Percentiles rank a stretch among this genome's conserved stretches.
phyloP scores from a whole-genome alignment of 1,284 basidiomycete genomes.

The Laetiporus sulphureus region DNA sequence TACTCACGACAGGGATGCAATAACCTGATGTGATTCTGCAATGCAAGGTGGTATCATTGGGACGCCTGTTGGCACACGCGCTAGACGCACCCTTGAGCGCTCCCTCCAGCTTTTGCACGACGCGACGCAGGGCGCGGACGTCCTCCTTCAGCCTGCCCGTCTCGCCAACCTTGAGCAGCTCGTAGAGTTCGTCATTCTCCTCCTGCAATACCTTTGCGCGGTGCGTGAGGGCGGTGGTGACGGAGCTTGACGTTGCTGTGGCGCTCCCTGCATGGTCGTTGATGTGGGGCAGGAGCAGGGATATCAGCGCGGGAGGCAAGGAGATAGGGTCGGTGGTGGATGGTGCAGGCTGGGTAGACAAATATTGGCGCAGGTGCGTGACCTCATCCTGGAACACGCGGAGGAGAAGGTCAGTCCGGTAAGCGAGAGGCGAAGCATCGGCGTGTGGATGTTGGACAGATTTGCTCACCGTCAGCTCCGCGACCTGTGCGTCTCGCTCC shows the following conservation, averaged over 20 bases:
- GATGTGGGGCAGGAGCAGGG: conserved; percentile 61
- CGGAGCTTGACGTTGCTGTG: conserved; percentile 44
- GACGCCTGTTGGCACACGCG: conserved; percentile 8
- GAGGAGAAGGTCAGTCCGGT: conserved; percentile 9
- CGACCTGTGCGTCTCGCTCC: conserved; percentile 62
- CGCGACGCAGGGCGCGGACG: conserved; percentile 57
- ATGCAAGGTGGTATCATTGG: not conserved
- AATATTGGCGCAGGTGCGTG: conserved; percentile 53
- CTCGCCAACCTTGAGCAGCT: conserved; percentile 60
- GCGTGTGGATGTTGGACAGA: not conserved
- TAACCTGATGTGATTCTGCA: conserved; percentile 69
- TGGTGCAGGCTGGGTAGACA: conserved; percentile 49
- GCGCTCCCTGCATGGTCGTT: conserved; percentile 33
- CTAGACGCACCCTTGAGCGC: conserved; percentile 60
- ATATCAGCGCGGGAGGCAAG: conserved; percentile 60
- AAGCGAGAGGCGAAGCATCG: too few relatives aligned
- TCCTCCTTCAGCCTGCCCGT: conserved; percentile 75
- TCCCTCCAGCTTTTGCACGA: conserved; percentile 59
- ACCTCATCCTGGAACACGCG: conserved; percentile 53
- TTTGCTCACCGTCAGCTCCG: conserved; percentile 57
- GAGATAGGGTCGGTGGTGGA: conserved; percentile 54
- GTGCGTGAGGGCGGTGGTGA: conserved; percentile 64
- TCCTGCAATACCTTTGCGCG: conserved; percentile 65
- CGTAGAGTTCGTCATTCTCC: conserved; percentile 75
- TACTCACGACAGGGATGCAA: conserved; percentile 64